Conservation (phyloP, 148 eudicot species). For the Drosera capensis region DNA sequence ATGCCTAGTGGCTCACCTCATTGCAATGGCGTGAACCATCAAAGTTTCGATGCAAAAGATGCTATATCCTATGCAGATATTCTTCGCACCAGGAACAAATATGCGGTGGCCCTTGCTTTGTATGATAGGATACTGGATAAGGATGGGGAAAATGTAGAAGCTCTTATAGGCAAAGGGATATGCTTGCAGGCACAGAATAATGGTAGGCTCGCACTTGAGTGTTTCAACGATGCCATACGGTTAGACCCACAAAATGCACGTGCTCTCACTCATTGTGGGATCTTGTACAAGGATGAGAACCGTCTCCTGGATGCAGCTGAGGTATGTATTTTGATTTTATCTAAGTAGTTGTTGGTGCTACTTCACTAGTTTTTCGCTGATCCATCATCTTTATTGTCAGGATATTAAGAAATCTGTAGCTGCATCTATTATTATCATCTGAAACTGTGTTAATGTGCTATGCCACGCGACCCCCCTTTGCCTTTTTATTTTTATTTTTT, state of each 20-base stretch:
- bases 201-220: constrained; percentile 66
- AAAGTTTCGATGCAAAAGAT: constrained; percentile 42
- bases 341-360: background rate
- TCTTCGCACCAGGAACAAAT: constrained; percentile 87
- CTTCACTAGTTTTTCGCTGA: background rate
- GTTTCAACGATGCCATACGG: constrained; percentile 70
- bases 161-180: constrained; percentile 85
- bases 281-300: constrained; percentile 85
- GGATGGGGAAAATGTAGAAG: constrained; percentile 65
- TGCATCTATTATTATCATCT: too few species aligned
- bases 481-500: too few species aligned
- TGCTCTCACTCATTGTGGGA: constrained; percentile 89
- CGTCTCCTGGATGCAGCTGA: constrained; percentile 91
- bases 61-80: constrained; percentile 63
- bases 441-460: too few species aligned
- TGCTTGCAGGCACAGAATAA: constrained; percentile 82
- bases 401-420: too few species aligned
- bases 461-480: too few species aligned
- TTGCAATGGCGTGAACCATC: constrained; percentile 21
- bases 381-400: background rate
- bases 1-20: constrained; percentile 15
- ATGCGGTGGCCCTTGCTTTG: constrained; percentile 61
- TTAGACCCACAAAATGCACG: constrained; percentile 86
- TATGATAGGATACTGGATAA: constrained; percentile 64
- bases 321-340: constrained; percentile 34